Base-by-base conservation (phyloP, 176 grass and related monocot genomes). In the Tillandsia fasciculata region DNA sequence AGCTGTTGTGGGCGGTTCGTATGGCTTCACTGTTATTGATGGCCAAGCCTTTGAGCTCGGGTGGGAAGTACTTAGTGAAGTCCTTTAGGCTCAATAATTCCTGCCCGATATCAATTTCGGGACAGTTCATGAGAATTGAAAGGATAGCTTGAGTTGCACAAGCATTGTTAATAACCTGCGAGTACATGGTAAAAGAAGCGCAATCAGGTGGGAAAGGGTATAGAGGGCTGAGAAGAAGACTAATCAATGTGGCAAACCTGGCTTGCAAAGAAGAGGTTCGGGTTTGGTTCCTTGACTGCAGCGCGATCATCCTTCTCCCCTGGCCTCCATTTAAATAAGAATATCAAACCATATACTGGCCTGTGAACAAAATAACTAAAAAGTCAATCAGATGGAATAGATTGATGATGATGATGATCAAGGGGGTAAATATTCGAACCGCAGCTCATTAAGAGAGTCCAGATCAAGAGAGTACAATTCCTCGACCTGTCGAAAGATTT, bases 81-180 rank as follows among this genome's bases (percentile, higher is more conserved):
- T 99, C 94, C 82, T 93, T 99, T 8, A 99, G 77, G 51, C 28
- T 79, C 76, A 82, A 85, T 0, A 99, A 73, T 26, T 93, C 94
- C 28, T 88, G 86, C 28, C 87, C 88, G 58, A 90, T 83, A 54
- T 84, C 79, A 64, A 99, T 83, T 42, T 85, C 83, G 10, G 84
- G 76, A 66, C 77, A 87, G 77, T 99, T 93, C 75, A 99, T 71
- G 12, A 99, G 66, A 74, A 93, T 84, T 11, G 94, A 99, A 70
- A 99, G 33, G 15, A 99, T 99, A 79, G 89, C 94, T 99, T 99
- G 89, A 20, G 87, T 93, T 77, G 94, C 94, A 70, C 87, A 99
- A 9, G 94, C 89, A 1, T 87, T 93, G 66, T 99, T 99, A 74
- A 99, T 99, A 76, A 93, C 91, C 94, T 99, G 82, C 26, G 42